Percentiles rank a stretch among this genome's conserved stretches.
These are phyloP conservation scores for Mycosphaerella sp. DNA, from an alignment of 2,329 filamentous ascomycete genomes.

Conservation along the genomic window DNA sequence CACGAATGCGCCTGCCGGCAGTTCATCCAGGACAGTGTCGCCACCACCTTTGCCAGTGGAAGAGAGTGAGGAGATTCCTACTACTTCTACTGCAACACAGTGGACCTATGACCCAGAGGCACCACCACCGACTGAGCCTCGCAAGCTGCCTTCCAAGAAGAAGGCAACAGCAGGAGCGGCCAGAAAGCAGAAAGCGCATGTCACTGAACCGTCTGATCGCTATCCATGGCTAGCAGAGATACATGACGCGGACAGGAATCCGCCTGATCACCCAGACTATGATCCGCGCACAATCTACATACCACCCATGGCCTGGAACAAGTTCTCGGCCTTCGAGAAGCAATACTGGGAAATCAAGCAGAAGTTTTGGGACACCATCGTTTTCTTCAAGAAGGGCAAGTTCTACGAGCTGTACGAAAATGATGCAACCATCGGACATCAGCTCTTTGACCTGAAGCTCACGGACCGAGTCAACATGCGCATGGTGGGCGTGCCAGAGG, in stretches of 20 bases:
- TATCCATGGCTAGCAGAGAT: slow-evolving; percentile 88
- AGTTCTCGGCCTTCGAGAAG: slow-evolving; percentile 91
- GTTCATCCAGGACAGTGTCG: slow-evolving; percentile 41
- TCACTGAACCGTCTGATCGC: slow-evolving; percentile 74
- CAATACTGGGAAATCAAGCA: slow-evolving; percentile 99
- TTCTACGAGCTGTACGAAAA: slow-evolving; percentile 99
- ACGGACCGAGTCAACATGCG: slow-evolving; percentile 99
- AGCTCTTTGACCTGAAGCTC: slow-evolving; percentile 94
- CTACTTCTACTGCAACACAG: slow-evolving; percentile 67
- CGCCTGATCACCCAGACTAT: slow-evolving; percentile 75
- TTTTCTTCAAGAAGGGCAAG: slow-evolving; percentile 99
- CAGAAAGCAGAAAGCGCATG: slow-evolving; percentile 61
- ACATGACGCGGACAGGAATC: slow-evolving; percentile 74
- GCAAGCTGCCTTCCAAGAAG: slow-evolving; percentile 34
- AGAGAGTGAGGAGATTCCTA: slow-evolving; percentile 47
- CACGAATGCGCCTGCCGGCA: slow-evolving; percentile 21
- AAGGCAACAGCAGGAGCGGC: slow-evolving; percentile 26
- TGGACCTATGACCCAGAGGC: slow-evolving; percentile 70
- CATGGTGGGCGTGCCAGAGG: slow-evolving; percentile 97
- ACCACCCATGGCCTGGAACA: slow-evolving; percentile 68
- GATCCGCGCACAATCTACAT: slow-evolving; percentile 89
- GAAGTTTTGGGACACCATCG: slow-evolving; percentile 93
- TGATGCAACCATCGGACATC: slow-evolving; percentile 91
- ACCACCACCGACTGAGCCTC: slow-evolving; percentile 46
- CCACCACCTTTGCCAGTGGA: slow-evolving; percentile 39